Evolutionary conservation across 768 basidiomycete species (phyloP).

Genomic region (Leccinum subgranulosum): DNA sequence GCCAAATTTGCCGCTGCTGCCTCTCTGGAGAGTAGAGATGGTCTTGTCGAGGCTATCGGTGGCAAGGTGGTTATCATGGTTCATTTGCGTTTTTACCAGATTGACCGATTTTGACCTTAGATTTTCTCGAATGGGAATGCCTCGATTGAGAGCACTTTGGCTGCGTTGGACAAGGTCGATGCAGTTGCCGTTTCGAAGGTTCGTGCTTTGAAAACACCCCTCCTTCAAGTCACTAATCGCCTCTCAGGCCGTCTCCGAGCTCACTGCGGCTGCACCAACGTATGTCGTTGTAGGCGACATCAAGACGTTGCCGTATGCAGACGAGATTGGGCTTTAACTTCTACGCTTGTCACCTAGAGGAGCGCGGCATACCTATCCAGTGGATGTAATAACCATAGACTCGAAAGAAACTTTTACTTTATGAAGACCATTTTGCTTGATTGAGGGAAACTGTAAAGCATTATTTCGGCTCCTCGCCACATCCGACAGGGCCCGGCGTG

Average conservation of each 20-base stretch:
- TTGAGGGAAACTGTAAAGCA: not conserved
- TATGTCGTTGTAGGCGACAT: slow-evolving; percentile 85
- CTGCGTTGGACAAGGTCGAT: slow-evolving; percentile 68
- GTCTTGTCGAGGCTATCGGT: slow-evolving; percentile 58
- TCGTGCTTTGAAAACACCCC: not conserved
- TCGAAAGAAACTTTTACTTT: no score
- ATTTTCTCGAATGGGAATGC: slow-evolving; percentile 56
- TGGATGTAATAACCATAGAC: slow-evolving; percentile 16
- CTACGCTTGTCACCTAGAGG: not conserved
- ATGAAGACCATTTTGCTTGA: not conserved
- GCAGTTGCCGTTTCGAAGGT: slow-evolving; percentile 71
- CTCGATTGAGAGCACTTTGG: slow-evolving; percentile 59
- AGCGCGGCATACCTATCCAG: slow-evolving; percentile 10
- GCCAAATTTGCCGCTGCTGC: slow-evolving; percentile 83
- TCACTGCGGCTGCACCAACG: slow-evolving; percentile 78
- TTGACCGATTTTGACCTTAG: slow-evolving; percentile 34
- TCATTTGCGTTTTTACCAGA: slow-evolving; percentile 3
- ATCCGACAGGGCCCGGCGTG: not conserved
- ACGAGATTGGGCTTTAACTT: slow-evolving; percentile 74
- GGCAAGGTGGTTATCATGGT: slow-evolving; percentile 49
- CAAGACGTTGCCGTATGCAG: slow-evolving; percentile 72
- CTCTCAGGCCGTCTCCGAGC: slow-evolving; percentile 50
- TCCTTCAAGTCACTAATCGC: not conserved
- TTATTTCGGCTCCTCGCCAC: not conserved
- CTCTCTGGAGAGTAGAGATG: slow-evolving; percentile 65